phyloP scores from a whole-genome alignment of 2,329 filamentous ascomycete species.

The Zalaria sp. region DNA sequence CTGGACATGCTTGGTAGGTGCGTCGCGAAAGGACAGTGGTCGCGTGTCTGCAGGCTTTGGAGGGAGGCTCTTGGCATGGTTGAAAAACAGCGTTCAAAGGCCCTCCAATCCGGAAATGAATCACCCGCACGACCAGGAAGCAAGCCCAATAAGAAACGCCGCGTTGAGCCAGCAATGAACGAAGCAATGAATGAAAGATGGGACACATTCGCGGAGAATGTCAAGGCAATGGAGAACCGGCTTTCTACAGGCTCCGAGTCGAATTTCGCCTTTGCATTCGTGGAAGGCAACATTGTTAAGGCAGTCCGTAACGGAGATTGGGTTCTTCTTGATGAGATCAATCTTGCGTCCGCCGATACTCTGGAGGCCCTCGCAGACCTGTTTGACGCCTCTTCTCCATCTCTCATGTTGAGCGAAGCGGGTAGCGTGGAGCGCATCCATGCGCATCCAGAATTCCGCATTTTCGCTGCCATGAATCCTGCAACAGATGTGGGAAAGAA shows the following conservation, averaged over 20 bases:
- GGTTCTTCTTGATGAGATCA: slow-evolving; percentile 95
- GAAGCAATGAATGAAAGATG: slow-evolving; percentile 46
- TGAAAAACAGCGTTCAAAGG: slow-evolving; percentile 33
- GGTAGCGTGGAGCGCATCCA: slow-evolving; percentile 82
- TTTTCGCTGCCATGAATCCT: slow-evolving; percentile 98
- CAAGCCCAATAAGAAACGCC: slow-evolving; percentile 56
- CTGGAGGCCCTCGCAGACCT: slow-evolving; percentile 87
- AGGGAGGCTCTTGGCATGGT: slow-evolving; percentile 82
- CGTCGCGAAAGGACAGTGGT: slow-evolving; percentile 73
- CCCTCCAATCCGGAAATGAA: slow-evolving; percentile 12
- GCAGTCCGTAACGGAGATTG: slow-evolving; percentile 94
- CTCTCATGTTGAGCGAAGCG: slow-evolving; percentile 80
- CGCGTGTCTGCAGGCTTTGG: slow-evolving; percentile 74
- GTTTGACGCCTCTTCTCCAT: slow-evolving; percentile 60
- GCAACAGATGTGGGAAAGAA: slow-evolving; percentile 95
- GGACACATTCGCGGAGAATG: slow-evolving; percentile 61
- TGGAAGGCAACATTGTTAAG: slow-evolving; percentile 92
- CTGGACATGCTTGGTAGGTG: slow-evolving; percentile 67
- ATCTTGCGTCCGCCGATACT: slow-evolving; percentile 86
- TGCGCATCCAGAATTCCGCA: slow-evolving; percentile 83
- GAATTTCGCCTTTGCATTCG: slow-evolving; percentile 78
- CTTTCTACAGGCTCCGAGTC: slow-evolving; percentile 55
- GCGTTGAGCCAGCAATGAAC: slow-evolving; percentile 38
- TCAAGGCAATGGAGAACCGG: slow-evolving; percentile 71
- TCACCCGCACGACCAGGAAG: slow-evolving; percentile 32